A percentile compares a stretch with the other conserved stretches of the same genome.
These are phyloP conservation scores for Medicago lupulina DNA, from an alignment of 306 rosid genomes.

Conservation along the genomic window DNA sequence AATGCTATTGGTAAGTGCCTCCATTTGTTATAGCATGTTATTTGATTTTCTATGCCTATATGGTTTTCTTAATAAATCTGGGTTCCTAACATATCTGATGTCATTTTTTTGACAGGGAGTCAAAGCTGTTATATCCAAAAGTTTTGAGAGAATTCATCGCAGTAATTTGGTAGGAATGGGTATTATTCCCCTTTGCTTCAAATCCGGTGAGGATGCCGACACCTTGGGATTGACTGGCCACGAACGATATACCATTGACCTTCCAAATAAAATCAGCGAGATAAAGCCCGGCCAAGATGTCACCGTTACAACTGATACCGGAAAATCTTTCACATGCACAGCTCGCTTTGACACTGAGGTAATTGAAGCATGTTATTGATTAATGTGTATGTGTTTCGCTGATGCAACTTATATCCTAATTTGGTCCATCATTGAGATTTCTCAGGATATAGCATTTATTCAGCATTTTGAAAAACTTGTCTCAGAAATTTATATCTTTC, in stretches of 20 bases:
- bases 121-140: conserved; percentile 96
- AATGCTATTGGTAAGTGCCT: conserved; percentile 85
- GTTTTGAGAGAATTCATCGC: conserved; percentile 98
- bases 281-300: conserved; percentile 98
- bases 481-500: not conserved
- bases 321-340: conserved; percentile 87
- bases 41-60: conserved; percentile 5
- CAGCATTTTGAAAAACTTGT: conserved; percentile 6
- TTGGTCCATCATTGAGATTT: not conserved
- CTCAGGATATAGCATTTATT: conserved; percentile 16
- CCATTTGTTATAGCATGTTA: conserved; percentile 4
- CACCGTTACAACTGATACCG: conserved; percentile 73
- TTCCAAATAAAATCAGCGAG: conserved; percentile 77
- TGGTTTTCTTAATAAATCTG: conserved; percentile 10
- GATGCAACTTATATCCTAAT: conserved; percentile 2
- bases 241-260: conserved; percentile 90
- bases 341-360: conserved; percentile 99
- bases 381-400: not conserved
- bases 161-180: conserved; percentile 99
- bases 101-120: conserved; percentile 72
- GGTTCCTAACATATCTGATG: conserved; percentile 6
- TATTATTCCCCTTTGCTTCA: conserved; percentile 93
- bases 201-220: conserved; percentile 96
- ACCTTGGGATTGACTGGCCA: conserved; percentile 93
- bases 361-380: conserved; percentile 33